phyloP scores from a whole-genome alignment of 176 grass and related monocot genomes.

The Ensete glaucum region DNA sequence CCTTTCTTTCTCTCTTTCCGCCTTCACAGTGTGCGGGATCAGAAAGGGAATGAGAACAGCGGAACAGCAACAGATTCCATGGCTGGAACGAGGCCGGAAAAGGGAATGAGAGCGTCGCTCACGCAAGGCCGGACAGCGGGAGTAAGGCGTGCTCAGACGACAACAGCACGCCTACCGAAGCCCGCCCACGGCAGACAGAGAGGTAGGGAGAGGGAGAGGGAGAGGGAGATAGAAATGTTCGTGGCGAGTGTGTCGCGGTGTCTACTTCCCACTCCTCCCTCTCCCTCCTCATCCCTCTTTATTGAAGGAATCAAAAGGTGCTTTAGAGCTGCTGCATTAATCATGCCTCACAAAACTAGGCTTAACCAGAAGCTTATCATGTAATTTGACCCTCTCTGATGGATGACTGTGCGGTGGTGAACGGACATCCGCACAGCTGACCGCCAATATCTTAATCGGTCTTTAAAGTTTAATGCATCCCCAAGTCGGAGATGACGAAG shows the following conservation, averaged over 20 bases:
- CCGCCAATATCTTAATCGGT: too few relatives aligned
- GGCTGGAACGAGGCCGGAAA: slow-evolving; percentile 5
- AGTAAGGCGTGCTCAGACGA: background rate
- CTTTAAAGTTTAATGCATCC: too few relatives aligned
- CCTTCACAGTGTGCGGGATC: background rate
- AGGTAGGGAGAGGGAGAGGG: background rate
- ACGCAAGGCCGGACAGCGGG: slow-evolving; percentile 7
- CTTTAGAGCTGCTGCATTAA: background rate
- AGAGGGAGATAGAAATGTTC: background rate
- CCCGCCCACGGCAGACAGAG: background rate
- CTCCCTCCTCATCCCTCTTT: background rate
- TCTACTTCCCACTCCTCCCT: background rate
- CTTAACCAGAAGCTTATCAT: background rate
- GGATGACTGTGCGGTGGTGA: too few relatives aligned
- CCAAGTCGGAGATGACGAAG: too few relatives aligned
- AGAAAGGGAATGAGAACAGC: slow-evolving; percentile 4
- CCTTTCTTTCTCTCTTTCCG: background rate
- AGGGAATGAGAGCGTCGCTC: slow-evolving; percentile 1
- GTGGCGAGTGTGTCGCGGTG: background rate
- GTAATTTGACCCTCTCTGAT: background rate
- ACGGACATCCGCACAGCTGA: too few relatives aligned
- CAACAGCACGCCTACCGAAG: background rate
- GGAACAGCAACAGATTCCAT: slow-evolving; percentile 5
- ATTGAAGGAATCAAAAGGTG: background rate
- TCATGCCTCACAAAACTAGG: background rate